These are phyloP conservation scores for Calonectria ilicicola DNA, from an alignment of 2,329 filamentous ascomycete species.

Conservation along the genomic window DNA sequence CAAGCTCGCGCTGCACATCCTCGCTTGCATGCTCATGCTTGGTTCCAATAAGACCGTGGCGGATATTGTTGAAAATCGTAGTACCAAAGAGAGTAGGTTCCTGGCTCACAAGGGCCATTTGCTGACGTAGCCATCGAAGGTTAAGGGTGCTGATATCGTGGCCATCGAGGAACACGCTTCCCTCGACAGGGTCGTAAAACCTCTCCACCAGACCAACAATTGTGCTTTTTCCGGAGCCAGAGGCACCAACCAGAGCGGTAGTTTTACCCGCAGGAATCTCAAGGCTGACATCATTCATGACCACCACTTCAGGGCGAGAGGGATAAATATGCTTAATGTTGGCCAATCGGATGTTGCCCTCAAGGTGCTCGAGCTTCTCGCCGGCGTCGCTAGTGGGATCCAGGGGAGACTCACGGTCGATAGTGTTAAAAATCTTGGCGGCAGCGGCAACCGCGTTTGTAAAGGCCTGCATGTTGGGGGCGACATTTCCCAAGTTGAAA, in stretches of 20 bases:
- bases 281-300: constrained; percentile 87
- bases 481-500: constrained; percentile 89
- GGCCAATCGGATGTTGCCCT: constrained; percentile 83
- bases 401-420: constrained; percentile 87
- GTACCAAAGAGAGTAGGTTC: constrained; percentile 92
- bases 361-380: constrained; percentile 77
- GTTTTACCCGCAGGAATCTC: constrained; percentile 89
- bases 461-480: constrained; percentile 88
- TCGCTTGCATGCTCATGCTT: constrained; percentile 74
- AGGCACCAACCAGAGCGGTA: constrained; percentile 93
- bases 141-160: constrained; percentile 86
- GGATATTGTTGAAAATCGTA: constrained; percentile 90
- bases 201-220: constrained; percentile 93
- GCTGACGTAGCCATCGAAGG: constrained; percentile 89
- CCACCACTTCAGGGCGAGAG: constrained; percentile 87
- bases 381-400: constrained; percentile 80
- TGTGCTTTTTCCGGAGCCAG: constrained; percentile 94
- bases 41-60: constrained; percentile 90
- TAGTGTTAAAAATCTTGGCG: constrained; percentile 92
- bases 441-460: constrained; percentile 85
- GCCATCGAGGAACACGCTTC: constrained; percentile 83
- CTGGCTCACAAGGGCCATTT: constrained; percentile 92
- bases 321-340: constrained; percentile 95
- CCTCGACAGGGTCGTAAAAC: constrained; percentile 91
- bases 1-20: constrained; percentile 76